Evolutionary conservation across 208 protist genomes (phyloP), one percentile per base, ranked within the genome.

Genomic region (Porcisia hertigi): DNA sequence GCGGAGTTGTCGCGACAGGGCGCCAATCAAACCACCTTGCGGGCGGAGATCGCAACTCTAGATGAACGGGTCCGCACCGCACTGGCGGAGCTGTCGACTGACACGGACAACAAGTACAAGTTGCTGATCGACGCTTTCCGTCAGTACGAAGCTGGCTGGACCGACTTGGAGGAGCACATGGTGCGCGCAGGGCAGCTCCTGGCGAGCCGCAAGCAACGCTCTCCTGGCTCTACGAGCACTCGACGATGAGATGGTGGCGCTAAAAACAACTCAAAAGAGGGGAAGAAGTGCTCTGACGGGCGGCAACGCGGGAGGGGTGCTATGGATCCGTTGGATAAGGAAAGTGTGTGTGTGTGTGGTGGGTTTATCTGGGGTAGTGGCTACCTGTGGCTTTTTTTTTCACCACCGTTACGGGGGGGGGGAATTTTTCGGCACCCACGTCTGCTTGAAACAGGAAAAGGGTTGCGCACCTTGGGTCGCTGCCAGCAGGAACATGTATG

Each of bases 111-210:
- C 34, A 90, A 89, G 69, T 88, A 88, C 67, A 76, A 93, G 72
- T 82, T 86, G 81, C 79, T 94, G 20, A 76, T 92, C 25, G 82
- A 86, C 58, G 81, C 84, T 8, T 85, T 94, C 59, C 84, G 88
- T 12, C 83, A 93, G 67, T 92, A 93, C 62, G 92, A 96, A 67
- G 74, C 80, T 14, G 89, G 80, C 39, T 85, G 86, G 52, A 73
- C 79, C 6, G 88, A 94, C 75, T 80, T 94, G 59, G 89, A 96
- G 70, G 86, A 93, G 65, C 92, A 96, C 79, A 81, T 96, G 64
- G 88, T 86, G 49, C 85, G 88, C 62, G 92, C 92, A 20, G 92
- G 92, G 20, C 86, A 94, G 81, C 79, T 86, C 3, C 78, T 96
- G n/a, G 89, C 89, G 1, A 76, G 76, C 36, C 71, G 77, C 4